These are phyloP conservation scores for Neltuma alba DNA, from an alignment of 306 rosid genomes.

Conservation along the genomic window DNA sequence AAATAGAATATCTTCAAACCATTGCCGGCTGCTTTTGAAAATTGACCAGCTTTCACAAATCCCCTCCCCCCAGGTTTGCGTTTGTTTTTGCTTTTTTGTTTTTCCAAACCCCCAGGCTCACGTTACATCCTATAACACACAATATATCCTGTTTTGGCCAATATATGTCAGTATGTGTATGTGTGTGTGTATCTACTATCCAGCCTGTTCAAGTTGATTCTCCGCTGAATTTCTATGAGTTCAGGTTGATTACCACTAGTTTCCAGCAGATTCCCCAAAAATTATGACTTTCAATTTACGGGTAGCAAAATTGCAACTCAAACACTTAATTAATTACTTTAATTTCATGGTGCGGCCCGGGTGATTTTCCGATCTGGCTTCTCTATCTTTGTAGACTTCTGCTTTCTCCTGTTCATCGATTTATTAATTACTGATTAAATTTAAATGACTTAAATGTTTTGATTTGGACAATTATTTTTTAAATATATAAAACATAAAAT, in stretches of 20 bases:
- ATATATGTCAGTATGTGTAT: no score
- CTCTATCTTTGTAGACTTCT: no score
- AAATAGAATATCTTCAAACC: no score
- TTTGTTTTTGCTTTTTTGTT: no score
- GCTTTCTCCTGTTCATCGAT: no score
- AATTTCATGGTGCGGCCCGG: not conserved
- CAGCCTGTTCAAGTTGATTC: not conserved
- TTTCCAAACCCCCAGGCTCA: no score
- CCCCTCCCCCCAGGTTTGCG: not conserved
- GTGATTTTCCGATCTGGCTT: not conserved
- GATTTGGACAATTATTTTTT: no score
- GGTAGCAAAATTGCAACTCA: not conserved
- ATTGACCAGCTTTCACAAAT: not conserved
- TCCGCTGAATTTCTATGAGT: not conserved
- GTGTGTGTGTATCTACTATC: no score
- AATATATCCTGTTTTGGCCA: no score
- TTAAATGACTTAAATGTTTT: not conserved
- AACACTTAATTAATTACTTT: not conserved
- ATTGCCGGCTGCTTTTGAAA: not conserved
- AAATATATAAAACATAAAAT: not conserved
- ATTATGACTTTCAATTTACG: not conserved
- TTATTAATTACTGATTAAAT: no score
- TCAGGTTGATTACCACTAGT: not conserved
- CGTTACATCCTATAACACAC: no score
- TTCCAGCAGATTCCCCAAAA: not conserved